Conservation (phyloP, 2,329 filamentous ascomycete species). For the Coniochaeta ligniaria region DNA sequence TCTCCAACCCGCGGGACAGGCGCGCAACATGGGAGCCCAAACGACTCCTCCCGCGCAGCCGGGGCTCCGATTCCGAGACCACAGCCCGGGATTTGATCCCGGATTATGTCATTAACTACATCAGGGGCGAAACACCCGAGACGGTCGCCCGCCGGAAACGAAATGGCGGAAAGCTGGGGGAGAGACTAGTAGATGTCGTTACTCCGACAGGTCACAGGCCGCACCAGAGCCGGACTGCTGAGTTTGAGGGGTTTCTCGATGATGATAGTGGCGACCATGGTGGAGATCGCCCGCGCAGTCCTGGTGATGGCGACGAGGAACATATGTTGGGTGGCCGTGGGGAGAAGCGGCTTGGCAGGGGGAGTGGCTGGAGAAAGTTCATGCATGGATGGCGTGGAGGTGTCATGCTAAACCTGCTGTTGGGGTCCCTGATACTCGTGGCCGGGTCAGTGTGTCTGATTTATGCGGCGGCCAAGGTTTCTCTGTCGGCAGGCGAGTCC, state of each 20-base stretch:
- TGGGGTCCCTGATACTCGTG: slow-evolving; percentile 30
- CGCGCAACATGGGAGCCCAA: slow-evolving; percentile 19
- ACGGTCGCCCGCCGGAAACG: slow-evolving; percentile 37
- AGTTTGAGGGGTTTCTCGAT: slow-evolving; percentile 19
- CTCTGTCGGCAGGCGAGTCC: slow-evolving; percentile 25
- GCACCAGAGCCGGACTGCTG: slow-evolving; percentile 26
- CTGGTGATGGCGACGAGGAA: slow-evolving; percentile 8
- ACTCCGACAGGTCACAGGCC: slow-evolving; percentile 16
- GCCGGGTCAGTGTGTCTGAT: slow-evolving; percentile 28
- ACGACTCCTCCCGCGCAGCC: neutral
- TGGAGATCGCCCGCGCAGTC: neutral
- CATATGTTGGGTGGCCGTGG: slow-evolving; percentile 9
- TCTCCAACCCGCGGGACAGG: slow-evolving; percentile 2
- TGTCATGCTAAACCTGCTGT: slow-evolving; percentile 32
- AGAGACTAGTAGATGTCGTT: slow-evolving; percentile 22
- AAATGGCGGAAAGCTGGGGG: slow-evolving; percentile 21
- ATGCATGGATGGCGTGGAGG: slow-evolving; percentile 41
- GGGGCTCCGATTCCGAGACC: slow-evolving; percentile 9
- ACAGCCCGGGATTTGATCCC: slow-evolving; percentile 34
- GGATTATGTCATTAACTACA: slow-evolving; percentile 48
- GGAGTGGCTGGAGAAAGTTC: slow-evolving; percentile 17
- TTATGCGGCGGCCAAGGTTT: slow-evolving; percentile 22
- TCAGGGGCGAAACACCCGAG: slow-evolving; percentile 49
- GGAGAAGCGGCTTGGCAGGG: slow-evolving; percentile 3
- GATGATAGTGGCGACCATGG: neutral